Evolutionary conservation across 257 asterid genomes (phyloP), one percentile per base, ranked within the genome.

Genomic region (Solanum sejunctum): DNA sequence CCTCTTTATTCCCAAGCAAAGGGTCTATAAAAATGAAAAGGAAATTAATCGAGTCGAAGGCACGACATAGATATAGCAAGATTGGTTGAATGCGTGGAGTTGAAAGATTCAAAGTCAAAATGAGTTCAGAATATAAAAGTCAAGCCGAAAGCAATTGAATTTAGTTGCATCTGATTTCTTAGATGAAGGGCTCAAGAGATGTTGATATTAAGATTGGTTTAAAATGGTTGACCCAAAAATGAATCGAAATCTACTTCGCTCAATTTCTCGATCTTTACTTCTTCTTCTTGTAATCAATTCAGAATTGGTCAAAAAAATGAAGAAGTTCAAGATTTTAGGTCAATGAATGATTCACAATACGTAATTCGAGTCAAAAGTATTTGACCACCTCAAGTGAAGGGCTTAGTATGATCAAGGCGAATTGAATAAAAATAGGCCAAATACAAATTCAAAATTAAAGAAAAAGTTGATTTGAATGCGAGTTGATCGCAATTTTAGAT

Each of bases 41-140:
- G 32, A 28, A 28, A 28, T 32, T 32, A 32, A 32, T 16, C n/a
- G n/a, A 54, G 20, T 2, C 8, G n/a, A 6, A 16, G n/a, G 41
- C 41, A 36, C 87, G 91, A 90, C 89, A 75, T 52, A 87, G 86
- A 82, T 82, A 85, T 55, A 15, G 85, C 66, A 87, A 89, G 84
- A 55, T 55, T 55, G 57, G 18, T 52, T 52, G 57, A 52, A 52
- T 12, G 20, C 5, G 1, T 17, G 2, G 18, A 1, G 15, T 55
- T 36, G 16, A 20, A 55, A 55, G n/a, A 55, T 55, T 15, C 2
- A 6, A 1, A 55, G n/a, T 55, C 9, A 32, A 32, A 32, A 32
- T 32, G 36, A 32, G 36, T 32, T 32, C 36, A 32, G 36, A 32
- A 32, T 32, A 32, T 32, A 2, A 32, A 32, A 32, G 3, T 32